Conservation (phyloP, 2,329 filamentous ascomycete genomes). For the Rhexocercosporidium sp. region DNA sequence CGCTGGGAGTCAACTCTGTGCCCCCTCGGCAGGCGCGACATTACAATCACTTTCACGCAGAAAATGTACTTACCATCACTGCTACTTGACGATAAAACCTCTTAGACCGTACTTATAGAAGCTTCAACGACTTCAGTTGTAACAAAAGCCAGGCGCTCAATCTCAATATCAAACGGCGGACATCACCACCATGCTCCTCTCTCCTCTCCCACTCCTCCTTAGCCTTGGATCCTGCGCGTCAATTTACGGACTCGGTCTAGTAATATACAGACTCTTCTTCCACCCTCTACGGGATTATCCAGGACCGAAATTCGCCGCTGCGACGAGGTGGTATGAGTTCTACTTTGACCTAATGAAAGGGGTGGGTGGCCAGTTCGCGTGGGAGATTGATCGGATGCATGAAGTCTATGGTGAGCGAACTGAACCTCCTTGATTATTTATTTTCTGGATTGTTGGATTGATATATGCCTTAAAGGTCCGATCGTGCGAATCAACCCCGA, state of each 20-base stretch:
- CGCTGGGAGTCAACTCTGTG: not conserved
- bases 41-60: not conserved
- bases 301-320: constrained; percentile 41
- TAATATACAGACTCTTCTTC: constrained; percentile 18
- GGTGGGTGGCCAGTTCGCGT: constrained; percentile 25
- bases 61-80: not conserved
- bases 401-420: constrained; percentile 28
- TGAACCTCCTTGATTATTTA: not conserved
- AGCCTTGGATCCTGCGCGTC: not conserved
- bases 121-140: too few species aligned
- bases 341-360: constrained; percentile 34
- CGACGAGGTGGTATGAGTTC: constrained; percentile 34
- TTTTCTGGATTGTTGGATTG: not conserved
- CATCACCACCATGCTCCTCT: constrained; percentile 1
- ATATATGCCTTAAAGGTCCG: constrained; percentile 17
- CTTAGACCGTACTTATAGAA: too few species aligned
- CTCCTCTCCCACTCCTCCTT: not conserved
- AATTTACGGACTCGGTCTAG: constrained; percentile 6
- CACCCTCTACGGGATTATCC: constrained; percentile 33
- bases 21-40: not conserved
- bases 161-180: not conserved
- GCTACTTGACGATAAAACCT: not conserved
- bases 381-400: constrained; percentile 27
- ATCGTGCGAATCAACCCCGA: constrained; percentile 39
- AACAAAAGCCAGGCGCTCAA: not conserved